Evolutionary conservation across 2,329 filamentous ascomycete species (phyloP), one percentile per base, ranked within the genome.

Genomic region (Erysiphe neolycopersici): DNA sequence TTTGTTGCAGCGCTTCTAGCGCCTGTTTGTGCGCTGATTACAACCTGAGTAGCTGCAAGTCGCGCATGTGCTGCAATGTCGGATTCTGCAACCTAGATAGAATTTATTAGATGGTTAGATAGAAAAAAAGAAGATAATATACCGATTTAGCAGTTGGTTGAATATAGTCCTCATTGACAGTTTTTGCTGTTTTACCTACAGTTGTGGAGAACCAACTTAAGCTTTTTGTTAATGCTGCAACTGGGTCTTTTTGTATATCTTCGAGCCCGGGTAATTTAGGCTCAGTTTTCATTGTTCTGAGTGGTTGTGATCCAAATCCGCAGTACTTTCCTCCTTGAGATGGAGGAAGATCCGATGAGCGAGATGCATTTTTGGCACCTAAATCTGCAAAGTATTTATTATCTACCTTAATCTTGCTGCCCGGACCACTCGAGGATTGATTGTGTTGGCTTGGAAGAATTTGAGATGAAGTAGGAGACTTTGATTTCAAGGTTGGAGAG

Each of bases 171-270:
- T 89, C 79, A 58, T 94, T 92, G 19, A 94, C 78, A 14, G 73
- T 81, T 65, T 92, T 91, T 33, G 85, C 89, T 50, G 81, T 80
- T 66, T 89, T 93, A 22, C 75, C 76, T 37, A 95, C 83, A 12
- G 82, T 84, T 31, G 73, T 79, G 16, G 83, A 72, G 55, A 95
- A 83, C 84, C 89, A 95, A 9, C 87, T 87, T 54, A 95, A 91
- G 0, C 87, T 81, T 61, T 92, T 94, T 26, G 76, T 83, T 52
- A 98, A 61, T 14, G 87, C 84, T 1, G 73, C 85, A 48, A 95
- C 66, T 0, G 89, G 85, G 57, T 98, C 89, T 56, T 76, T 80
- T 60, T 93, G 83, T 56, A 95, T 72, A 44, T 95, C 87, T 44
- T 89, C 78, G n/a, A 89, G 63, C 12, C 73, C 73, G 0, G 79